Evolutionary conservation across 768 basidiomycete species (phyloP).

Genomic region (Collybia mongolica): DNA sequence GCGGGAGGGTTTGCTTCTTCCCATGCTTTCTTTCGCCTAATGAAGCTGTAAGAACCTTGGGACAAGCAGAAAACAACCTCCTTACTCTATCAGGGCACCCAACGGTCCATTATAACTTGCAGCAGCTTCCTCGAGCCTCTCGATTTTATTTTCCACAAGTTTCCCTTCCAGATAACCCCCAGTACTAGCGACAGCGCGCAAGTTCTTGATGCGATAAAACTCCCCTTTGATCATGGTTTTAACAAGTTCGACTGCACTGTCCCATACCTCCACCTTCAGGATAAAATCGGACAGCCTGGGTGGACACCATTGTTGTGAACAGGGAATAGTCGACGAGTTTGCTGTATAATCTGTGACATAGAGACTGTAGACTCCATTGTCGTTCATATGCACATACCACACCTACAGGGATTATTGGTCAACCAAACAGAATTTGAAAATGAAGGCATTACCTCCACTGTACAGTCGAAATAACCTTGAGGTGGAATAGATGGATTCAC

Average conservation of each 20-base stretch:
- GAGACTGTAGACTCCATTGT: constrained; percentile 39
- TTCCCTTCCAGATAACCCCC: constrained; percentile 53
- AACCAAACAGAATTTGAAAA: too few species aligned
- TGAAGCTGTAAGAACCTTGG: constrained; percentile 1
- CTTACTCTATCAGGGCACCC: constrained; percentile 52
- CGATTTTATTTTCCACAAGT: constrained; percentile 43
- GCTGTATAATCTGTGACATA: constrained; percentile 70
- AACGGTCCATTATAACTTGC: constrained; percentile 34
- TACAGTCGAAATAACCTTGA: constrained; percentile 59
- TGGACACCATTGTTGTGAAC: constrained; percentile 48
- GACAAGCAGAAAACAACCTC: constrained; percentile 21
- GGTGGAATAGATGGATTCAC: constrained; percentile 42
- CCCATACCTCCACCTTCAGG: constrained; percentile 63
- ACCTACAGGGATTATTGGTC: constrained; percentile 19
- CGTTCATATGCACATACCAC: constrained; percentile 38
- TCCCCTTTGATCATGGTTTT: constrained; percentile 44
- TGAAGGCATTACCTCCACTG: constrained; percentile 47
- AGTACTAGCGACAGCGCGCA: constrained; percentile 37
- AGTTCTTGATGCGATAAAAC: constrained; percentile 54
- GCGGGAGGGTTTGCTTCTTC: constrained; percentile 24
- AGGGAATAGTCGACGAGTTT: constrained; percentile 29
- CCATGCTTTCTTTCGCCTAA: constrained; percentile 53
- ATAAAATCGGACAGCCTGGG: constrained; percentile 39
- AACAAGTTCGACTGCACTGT: constrained; percentile 40
- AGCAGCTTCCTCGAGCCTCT: constrained; percentile 39